These are phyloP conservation scores for Starmerella lactis-condensi DNA, from an alignment of 805 yeast species.

Conservation along the genomic window DNA sequence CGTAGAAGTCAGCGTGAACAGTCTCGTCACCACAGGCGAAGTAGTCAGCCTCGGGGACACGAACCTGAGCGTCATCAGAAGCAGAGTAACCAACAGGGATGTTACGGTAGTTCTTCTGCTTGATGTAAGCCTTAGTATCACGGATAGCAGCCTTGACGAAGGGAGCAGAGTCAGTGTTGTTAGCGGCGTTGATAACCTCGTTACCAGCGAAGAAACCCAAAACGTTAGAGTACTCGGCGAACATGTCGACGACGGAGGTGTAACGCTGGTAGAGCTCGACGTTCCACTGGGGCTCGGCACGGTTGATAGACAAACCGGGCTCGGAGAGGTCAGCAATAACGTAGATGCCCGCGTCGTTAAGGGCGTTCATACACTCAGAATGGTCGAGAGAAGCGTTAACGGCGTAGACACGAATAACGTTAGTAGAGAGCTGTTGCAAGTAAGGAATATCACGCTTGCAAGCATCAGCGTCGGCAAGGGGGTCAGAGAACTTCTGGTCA, in stretches of 20 bases:
- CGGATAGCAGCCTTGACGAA: constrained; percentile 92
- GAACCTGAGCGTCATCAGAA: constrained; percentile 68
- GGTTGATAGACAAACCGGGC: constrained; percentile 59
- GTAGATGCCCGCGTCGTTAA: constrained; percentile 75
- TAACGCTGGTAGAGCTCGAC: constrained; percentile 54
- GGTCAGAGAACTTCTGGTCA: constrained; percentile 44
- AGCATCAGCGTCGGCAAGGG: constrained; percentile 47
- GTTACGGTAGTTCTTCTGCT: constrained; percentile 41
- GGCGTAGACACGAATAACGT: constrained; percentile 72
- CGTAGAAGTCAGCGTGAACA: constrained; percentile 54
- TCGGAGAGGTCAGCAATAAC: constrained; percentile 79
- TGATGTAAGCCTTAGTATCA: constrained; percentile 64
- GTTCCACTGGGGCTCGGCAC: constrained; percentile 67
- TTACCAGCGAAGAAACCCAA: constrained; percentile 96
- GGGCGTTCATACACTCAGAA: constrained; percentile 54
- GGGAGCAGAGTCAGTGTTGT: constrained; percentile 80
- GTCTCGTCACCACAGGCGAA: constrained; percentile 56
- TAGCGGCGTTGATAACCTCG: constrained; percentile 70
- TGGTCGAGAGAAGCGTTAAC: constrained; percentile 57
- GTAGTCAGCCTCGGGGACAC: constrained; percentile 64
- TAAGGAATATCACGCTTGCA: constrained; percentile 78
- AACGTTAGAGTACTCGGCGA: constrained; percentile 60
- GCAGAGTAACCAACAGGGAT: constrained; percentile 93
- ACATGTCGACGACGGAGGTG: constrained; percentile 60
- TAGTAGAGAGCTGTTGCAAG: constrained; percentile 46